Evolutionary conservation across 2,329 filamentous ascomycete species (phyloP).

Genomic region (Fusarium paranaense): DNA sequence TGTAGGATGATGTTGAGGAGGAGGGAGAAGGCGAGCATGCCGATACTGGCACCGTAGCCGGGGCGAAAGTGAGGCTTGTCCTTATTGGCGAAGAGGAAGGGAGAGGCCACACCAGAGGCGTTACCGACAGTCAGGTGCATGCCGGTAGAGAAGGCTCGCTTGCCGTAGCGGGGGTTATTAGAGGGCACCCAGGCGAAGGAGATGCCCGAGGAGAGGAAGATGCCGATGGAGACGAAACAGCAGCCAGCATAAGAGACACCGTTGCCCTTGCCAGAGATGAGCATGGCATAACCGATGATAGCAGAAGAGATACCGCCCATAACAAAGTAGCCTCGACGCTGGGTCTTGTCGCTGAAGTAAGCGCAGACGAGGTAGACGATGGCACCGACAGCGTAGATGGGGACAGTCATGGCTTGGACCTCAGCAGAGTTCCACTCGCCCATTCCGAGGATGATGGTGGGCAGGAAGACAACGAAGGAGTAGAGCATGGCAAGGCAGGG

Average conservation of each 20-base stretch:
- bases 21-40: constrained; percentile 55
- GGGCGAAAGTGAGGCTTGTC: constrained; percentile 59
- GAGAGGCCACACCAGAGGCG: constrained; percentile 70
- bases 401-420: constrained; percentile 75
- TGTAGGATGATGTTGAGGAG: constrained; percentile 43
- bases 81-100: constrained; percentile 63
- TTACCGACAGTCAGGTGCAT: constrained; percentile 73
- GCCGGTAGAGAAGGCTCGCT: constrained; percentile 71
- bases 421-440: constrained; percentile 66
- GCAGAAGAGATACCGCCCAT: constrained; percentile 62
- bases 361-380: constrained; percentile 70
- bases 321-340: constrained; percentile 67
- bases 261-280: constrained; percentile 65
- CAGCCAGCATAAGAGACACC: constrained; percentile 72
- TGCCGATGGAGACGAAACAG: constrained; percentile 67
- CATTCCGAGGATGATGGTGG: constrained; percentile 74
- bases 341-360: constrained; percentile 67
- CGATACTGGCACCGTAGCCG: constrained; percentile 64
- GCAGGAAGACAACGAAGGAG: constrained; percentile 75
- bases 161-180: constrained; percentile 73
- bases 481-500: constrained; percentile 75
- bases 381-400: constrained; percentile 73
- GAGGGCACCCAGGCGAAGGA: constrained; percentile 58
- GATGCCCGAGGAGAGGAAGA: constrained; percentile 60
- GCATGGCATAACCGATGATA: constrained; percentile 68